Conservation (phyloP, 495 filamentous ascomycete species). For the Patellaria atrata region DNA sequence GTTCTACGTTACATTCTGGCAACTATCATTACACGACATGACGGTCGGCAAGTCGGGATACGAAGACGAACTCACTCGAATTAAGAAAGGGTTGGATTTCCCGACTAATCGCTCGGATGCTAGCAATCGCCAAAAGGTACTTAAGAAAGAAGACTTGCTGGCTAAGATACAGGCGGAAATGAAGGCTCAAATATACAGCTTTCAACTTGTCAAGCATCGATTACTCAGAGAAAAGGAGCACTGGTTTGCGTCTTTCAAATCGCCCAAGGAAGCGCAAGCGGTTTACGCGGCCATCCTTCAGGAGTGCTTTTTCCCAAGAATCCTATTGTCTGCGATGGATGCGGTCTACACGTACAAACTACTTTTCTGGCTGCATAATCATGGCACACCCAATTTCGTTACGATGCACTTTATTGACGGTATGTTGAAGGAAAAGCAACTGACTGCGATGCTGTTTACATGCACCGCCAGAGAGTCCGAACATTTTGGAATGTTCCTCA, state of each 20-base stretch:
- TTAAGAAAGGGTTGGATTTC: constrained; percentile 47
- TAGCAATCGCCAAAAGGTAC: no score
- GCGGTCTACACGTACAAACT: constrained; percentile 76
- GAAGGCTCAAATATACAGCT: constrained; percentile 48
- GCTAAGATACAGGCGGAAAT: constrained; percentile 56
- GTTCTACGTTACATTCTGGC: constrained; percentile 92
- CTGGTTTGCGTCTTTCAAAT: constrained; percentile 53
- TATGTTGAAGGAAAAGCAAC: constrained; percentile 64
- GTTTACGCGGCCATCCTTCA: constrained; percentile 67
- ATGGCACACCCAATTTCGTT: constrained; percentile 71
- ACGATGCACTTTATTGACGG: constrained; percentile 72
- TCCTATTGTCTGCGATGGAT: constrained; percentile 71
- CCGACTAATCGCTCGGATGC: no score
- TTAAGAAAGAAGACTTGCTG: constrained; percentile 42
- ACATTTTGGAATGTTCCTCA: constrained; percentile 77
- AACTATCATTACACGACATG: constrained; percentile 68
- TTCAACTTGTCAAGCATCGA: constrained; percentile 45
- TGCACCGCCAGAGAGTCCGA: constrained; percentile 84
- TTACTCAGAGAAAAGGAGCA: constrained; percentile 61
- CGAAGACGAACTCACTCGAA: constrained; percentile 47
- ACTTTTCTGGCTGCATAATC: constrained; percentile 69
- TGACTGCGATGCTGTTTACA: constrained; percentile 68
- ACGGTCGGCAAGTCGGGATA: constrained; percentile 60
- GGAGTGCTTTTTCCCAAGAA: constrained; percentile 76
- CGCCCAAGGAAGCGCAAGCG: no score